Conservation (phyloP, 2,329 filamentous ascomycete species). For the Microdochium paspali region DNA sequence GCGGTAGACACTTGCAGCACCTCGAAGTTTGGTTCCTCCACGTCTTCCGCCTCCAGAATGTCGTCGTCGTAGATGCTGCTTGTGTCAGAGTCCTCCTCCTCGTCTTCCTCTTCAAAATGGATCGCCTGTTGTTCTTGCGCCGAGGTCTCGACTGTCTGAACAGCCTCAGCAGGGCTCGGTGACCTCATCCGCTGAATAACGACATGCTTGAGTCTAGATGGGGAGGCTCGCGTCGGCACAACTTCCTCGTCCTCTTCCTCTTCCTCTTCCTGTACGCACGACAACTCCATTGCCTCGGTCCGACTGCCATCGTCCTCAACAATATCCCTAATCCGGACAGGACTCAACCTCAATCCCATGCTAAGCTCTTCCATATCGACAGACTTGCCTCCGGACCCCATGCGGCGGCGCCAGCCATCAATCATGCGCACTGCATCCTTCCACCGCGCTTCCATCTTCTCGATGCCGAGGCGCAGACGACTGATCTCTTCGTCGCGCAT, state of each 20-base stretch:
- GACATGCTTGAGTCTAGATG: neutral
- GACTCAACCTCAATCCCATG: slow-evolving; percentile 57
- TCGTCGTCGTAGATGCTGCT: slow-evolving; percentile 35
- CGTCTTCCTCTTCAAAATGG: slow-evolving; percentile 17
- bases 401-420: slow-evolving; percentile 80
- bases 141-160: slow-evolving; percentile 29
- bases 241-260: slow-evolving; percentile 35
- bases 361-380: slow-evolving; percentile 61
- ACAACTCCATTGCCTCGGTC: slow-evolving; percentile 26
- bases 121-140: slow-evolving; percentile 4
- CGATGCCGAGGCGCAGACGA: slow-evolving; percentile 75
- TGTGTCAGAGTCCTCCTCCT: slow-evolving; percentile 6
- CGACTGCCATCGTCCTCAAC: slow-evolving; percentile 16
- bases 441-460: slow-evolving; percentile 89
- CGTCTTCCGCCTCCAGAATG: slow-evolving; percentile 17
- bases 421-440: slow-evolving; percentile 84
- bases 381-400: slow-evolving; percentile 60
- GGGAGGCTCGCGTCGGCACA: slow-evolving; percentile 1
- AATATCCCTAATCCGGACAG: slow-evolving; percentile 44
- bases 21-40: slow-evolving; percentile 20
- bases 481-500: slow-evolving; percentile 86
- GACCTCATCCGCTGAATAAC: slow-evolving; percentile 6
- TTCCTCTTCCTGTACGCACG: slow-evolving; percentile 28
- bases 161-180: slow-evolving; percentile 24
- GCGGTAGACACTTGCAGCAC: slow-evolving; percentile 19